Evolutionary conservation across 768 basidiomycete genomes (phyloP).

Genomic region (Auriscalpium vulgare): DNA sequence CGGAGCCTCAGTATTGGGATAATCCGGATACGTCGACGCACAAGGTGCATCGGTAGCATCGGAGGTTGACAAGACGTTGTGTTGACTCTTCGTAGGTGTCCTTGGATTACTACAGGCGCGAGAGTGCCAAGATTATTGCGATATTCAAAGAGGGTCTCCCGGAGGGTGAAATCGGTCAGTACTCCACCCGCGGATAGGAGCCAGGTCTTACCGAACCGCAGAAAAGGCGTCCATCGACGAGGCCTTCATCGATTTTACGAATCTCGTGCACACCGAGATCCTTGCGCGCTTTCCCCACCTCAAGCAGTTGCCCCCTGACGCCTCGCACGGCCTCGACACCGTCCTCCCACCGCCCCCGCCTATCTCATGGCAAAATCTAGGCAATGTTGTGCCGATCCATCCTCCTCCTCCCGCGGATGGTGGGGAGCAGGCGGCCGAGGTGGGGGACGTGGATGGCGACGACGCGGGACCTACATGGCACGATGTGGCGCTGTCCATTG

Average conservation of each 20-base stretch:
- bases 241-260: conserved; percentile 88
- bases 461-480: conserved; percentile 64
- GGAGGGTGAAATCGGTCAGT: conserved; percentile 72
- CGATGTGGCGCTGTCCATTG: conserved; percentile 84
- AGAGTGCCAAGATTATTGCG: conserved; percentile 79
- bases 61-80: background rate
- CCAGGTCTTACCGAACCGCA: conserved; percentile 21
- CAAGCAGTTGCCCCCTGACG: conserved; percentile 55
- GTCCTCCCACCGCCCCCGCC: conserved; percentile 67
- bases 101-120: conserved; percentile 85
- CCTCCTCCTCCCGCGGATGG: conserved; percentile 19
- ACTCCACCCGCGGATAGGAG: background rate
- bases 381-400: conserved; percentile 55
- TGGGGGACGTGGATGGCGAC: conserved; percentile 14
- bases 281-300: conserved; percentile 75
- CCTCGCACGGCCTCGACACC: conserved; percentile 65
- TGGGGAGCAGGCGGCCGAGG: background rate
- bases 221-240: conserved; percentile 99
- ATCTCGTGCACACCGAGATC: conserved; percentile 67
- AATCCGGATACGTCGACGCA: conserved; percentile 84
- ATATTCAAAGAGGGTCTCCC: conserved; percentile 78
- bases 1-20: conserved; percentile 88
- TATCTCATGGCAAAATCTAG: conserved; percentile 50
- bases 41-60: conserved; percentile 54
- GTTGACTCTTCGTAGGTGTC: conserved; percentile 51